These are phyloP conservation scores for Ophiostoma ulmi DNA, from an alignment of 2,329 filamentous ascomycete genomes.

Conservation along the genomic window DNA sequence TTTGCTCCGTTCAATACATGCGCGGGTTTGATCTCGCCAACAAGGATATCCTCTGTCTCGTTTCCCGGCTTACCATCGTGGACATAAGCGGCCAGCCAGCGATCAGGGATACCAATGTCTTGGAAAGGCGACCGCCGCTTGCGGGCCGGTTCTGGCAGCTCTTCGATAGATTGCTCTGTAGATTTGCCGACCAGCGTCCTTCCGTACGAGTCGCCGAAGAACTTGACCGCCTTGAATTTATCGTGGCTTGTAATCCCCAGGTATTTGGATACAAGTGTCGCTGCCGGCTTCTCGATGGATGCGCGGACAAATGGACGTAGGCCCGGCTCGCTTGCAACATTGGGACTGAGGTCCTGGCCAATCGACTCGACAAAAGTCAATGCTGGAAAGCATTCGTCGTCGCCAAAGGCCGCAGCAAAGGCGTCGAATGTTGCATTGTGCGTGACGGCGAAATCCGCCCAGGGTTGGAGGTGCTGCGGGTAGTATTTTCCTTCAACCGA, in stretches of 20 bases:
- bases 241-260: not conserved
- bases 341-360: slow-evolving; percentile 8
- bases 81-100: slow-evolving; percentile 10
- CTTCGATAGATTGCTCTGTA: too few relatives aligned
- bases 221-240: not conserved
- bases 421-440: not conserved
- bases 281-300: slow-evolving; percentile 21
- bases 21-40: slow-evolving; percentile 23
- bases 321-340: slow-evolving; percentile 13
- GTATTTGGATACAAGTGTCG: slow-evolving; percentile 14
- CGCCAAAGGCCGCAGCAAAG: not conserved
- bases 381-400: not conserved
- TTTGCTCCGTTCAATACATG: slow-evolving; percentile 4
- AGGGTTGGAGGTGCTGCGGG: not conserved
- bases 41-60: not conserved
- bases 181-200: not conserved
- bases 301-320: slow-evolving; percentile 20
- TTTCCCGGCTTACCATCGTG: not conserved
- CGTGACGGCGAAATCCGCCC: not conserved
- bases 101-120: slow-evolving; percentile 12
- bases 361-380: not conserved
- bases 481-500: not conserved
- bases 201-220: slow-evolving; percentile 19
- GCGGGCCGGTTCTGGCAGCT: not conserved
- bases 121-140: not conserved